Percentiles rank a stretch among this genome's conserved stretches.
These are phyloP conservation scores for Umbilicus rupestris DNA, from an alignment of 164 flowering plant genomes.

Conservation along the genomic window DNA sequence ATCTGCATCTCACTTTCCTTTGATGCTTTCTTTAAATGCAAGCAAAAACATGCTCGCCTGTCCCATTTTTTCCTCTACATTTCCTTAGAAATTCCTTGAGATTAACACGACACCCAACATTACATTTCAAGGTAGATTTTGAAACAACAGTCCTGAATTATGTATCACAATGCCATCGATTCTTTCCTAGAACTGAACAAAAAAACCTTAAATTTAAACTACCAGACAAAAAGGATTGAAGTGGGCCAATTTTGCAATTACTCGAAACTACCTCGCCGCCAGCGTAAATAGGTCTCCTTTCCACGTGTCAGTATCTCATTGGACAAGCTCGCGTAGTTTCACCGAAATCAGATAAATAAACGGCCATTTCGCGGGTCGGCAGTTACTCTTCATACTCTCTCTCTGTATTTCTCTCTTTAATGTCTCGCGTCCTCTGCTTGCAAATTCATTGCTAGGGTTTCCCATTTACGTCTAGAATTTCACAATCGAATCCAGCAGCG, in stretches of 20 bases:
- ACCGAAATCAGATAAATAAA: slow-evolving; percentile 41
- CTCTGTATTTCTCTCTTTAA: slow-evolving; percentile 7
- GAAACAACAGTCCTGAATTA: no score
- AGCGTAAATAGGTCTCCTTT: neutral
- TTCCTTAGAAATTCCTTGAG: no score
- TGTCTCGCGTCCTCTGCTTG: slow-evolving; percentile 6
- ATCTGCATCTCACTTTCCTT: slow-evolving; percentile 1
- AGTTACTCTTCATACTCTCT: slow-evolving; percentile 19
- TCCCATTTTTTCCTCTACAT: neutral
- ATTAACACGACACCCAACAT: no score
- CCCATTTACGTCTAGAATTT: no score
- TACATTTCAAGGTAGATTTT: no score
- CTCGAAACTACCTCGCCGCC: neutral
- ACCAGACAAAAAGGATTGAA: no score
- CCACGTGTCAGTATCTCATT: neutral
- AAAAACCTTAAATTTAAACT: no score
- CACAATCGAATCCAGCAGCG: neutral
- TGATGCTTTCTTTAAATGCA: slow-evolving; percentile 6
- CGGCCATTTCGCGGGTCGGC: slow-evolving; percentile 40
- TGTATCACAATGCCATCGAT: no score
- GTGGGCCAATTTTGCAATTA: neutral
- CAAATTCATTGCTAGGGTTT: neutral
- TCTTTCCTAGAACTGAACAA: no score
- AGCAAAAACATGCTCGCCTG: neutral
- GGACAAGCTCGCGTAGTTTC: neutral